These are phyloP conservation scores for Candida tetrigidarum DNA, from an alignment of 1,139 yeast species.

Conservation along the genomic window DNA sequence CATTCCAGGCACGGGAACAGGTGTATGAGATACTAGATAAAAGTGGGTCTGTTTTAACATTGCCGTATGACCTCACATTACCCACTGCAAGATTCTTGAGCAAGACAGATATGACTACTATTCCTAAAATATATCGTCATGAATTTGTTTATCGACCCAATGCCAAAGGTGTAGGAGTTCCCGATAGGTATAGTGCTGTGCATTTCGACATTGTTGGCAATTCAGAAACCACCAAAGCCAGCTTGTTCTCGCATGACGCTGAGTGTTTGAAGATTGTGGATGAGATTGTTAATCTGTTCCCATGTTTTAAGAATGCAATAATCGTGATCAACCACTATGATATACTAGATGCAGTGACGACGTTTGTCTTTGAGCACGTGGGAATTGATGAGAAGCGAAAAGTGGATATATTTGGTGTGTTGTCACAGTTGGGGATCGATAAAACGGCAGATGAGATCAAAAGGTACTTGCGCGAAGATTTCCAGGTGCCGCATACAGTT, in stretches of 20 bases:
- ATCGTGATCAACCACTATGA: conserved; percentile 81
- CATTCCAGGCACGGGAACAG: conserved; percentile 63
- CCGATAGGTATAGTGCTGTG: conserved; percentile 77
- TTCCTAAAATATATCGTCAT: conserved; percentile 71
- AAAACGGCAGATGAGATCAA: conserved; percentile 69
- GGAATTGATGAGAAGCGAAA: conserved; percentile 66
- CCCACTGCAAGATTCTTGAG: conserved; percentile 90
- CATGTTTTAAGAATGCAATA: conserved; percentile 60
- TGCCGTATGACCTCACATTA: conserved; percentile 86
- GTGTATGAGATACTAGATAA: conserved; percentile 83
- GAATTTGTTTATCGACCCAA: conserved; percentile 82
- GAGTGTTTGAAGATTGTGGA: conserved; percentile 84
- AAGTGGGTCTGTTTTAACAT: conserved; percentile 83
- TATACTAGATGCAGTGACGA: conserved; percentile 65
- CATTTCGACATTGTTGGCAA: conserved; percentile 81
- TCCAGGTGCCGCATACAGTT: conserved; percentile 79
- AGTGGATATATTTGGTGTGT: conserved; percentile 64
- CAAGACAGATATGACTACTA: conserved; percentile 48
- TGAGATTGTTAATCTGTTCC: conserved; percentile 66
- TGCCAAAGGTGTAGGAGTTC: conserved; percentile 57
- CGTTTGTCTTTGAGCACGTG: conserved; percentile 75
- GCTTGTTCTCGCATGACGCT: conserved; percentile 66
- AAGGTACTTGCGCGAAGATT: conserved; percentile 65
- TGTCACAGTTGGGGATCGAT: conserved; percentile 79
- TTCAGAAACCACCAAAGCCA: conserved; percentile 29